Conservation (phyloP, 306 rosid genomes). For the Vigna reflexopilosa region DNA sequence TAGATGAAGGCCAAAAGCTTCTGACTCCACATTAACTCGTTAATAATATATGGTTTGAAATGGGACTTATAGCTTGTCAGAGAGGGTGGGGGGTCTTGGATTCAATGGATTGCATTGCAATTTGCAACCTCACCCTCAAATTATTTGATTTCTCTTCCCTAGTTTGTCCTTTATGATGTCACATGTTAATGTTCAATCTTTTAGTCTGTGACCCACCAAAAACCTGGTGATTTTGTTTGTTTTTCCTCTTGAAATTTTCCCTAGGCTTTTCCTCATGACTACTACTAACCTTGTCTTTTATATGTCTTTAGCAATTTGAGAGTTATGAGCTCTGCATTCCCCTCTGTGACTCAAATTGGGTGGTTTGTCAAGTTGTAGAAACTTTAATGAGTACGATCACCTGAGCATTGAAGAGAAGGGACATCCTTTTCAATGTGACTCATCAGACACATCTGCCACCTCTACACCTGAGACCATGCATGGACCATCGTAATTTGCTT, state of each 20-base stretch:
- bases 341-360: conserved; percentile 22
- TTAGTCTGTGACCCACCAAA: conserved; percentile 44
- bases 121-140: conserved; percentile 30
- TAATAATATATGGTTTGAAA: conserved; percentile 36
- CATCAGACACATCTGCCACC: conserved; percentile 39
- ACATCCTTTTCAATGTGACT: conserved; percentile 41
- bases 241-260: conserved; percentile 31
- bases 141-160: conserved; percentile 50
- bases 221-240: conserved; percentile 42
- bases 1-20: conserved; percentile 50
- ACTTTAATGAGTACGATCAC: conserved; percentile 38
- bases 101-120: conserved; percentile 27
- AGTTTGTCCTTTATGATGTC: conserved; percentile 63
- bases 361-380: conserved; percentile 49
- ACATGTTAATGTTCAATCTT: conserved; percentile 64
- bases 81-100: neutral
- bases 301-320: conserved; percentile 29
- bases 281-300: neutral
- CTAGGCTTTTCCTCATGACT: neutral
- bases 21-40: conserved; percentile 45
- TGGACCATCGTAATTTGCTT: conserved; percentile 29
- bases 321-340: conserved; percentile 37
- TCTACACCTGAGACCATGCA: conserved; percentile 38
- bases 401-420: conserved; percentile 32
- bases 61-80: conserved; percentile 50